Evolutionary conservation across 768 basidiomycete species (phyloP).

Genomic region (Suillus paluster): DNA sequence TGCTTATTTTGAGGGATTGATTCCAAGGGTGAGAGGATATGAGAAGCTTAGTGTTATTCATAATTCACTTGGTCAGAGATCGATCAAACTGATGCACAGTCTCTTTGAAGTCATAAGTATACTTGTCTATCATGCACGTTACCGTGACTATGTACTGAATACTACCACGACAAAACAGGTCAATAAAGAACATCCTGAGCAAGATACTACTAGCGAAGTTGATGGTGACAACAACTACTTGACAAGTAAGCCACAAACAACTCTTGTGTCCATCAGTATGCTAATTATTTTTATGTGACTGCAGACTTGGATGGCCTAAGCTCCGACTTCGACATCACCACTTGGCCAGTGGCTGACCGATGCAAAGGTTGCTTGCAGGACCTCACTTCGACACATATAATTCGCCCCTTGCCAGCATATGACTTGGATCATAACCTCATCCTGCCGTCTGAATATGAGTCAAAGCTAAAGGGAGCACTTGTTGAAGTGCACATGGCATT

Average conservation of each 20-base stretch:
- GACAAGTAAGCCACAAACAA: not conserved
- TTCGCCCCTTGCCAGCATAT: constrained; percentile 5
- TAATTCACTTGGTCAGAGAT: not conserved
- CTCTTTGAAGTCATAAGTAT: constrained; percentile 4
- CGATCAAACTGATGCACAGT: constrained; percentile 1
- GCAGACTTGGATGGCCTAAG: not conserved
- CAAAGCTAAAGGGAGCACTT: not conserved
- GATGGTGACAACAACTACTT: not conserved
- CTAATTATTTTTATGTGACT: not conserved
- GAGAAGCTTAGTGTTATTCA: not conserved
- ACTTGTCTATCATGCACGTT: not conserved
- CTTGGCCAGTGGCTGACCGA: constrained; percentile 7
- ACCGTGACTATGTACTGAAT: not conserved
- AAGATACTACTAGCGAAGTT: not conserved
- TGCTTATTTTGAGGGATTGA: not conserved
- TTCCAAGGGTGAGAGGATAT: not conserved
- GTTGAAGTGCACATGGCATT: constrained; percentile 8
- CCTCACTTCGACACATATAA: not conserved
- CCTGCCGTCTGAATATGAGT: not conserved
- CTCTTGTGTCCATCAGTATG: not conserved
- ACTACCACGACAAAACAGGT: not conserved
- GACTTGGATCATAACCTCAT: not conserved
- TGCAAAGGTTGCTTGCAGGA: not conserved
- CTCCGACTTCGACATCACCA: constrained; percentile 3
- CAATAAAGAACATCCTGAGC: not conserved